A percentile compares a stretch with the other conserved stretches of the same genome.
phyloP scores from a whole-genome alignment of 2,329 filamentous ascomycete species.

The Colletotrichum paranaense region DNA sequence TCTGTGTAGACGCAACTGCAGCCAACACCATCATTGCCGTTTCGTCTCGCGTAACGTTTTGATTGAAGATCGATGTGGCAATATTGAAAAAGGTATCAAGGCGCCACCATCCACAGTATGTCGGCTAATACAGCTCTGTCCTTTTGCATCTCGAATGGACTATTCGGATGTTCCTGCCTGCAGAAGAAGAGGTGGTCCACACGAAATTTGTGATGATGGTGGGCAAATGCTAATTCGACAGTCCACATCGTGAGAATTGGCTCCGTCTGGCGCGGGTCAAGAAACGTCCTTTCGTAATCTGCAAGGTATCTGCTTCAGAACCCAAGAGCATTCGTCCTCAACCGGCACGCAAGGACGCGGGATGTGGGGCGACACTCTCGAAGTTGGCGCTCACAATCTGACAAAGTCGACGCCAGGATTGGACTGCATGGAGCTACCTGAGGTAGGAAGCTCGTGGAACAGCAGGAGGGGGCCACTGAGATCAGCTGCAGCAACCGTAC shows the following conservation, averaged over 20 bases:
- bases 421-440: background rate
- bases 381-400: background rate
- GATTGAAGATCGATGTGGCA: background rate
- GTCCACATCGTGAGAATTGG: background rate
- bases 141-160: background rate
- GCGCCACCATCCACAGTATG: background rate
- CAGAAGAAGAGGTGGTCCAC: background rate
- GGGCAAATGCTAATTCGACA: background rate
- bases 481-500: background rate
- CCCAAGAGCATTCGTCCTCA: background rate
- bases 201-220: background rate
- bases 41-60: background rate
- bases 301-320: conserved; percentile 6
- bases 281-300: background rate
- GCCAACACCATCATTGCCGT: background rate
- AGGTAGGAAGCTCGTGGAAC: conserved; percentile 8
- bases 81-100: background rate
- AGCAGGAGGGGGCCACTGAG: background rate
- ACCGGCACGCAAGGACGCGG: background rate
- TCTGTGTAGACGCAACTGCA: background rate
- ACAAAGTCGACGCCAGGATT: background rate
- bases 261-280: background rate
- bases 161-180: background rate
- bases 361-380: background rate
- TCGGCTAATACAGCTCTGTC: background rate